Conservation (phyloP, 495 filamentous ascomycete genomes). For the Bombardia bombarda region DNA sequence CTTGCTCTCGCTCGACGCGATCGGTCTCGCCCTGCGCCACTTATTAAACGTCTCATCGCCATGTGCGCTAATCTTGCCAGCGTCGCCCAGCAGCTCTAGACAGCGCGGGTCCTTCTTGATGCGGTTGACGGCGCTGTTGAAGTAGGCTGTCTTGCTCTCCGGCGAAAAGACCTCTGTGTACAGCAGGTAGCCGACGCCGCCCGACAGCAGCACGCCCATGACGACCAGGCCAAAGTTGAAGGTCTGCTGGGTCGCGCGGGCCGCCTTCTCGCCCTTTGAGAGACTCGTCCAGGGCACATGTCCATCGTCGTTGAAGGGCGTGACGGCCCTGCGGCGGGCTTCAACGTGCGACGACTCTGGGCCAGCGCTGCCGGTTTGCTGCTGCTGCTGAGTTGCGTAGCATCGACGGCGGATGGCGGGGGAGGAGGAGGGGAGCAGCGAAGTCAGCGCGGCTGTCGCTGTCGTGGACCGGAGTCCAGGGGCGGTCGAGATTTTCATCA, state of each 20-base stretch:
- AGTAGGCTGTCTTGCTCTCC: slow-evolving; percentile 77
- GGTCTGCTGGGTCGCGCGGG: slow-evolving; percentile 80
- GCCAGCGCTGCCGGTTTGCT: slow-evolving; percentile 5
- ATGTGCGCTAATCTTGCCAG: slow-evolving; percentile 68
- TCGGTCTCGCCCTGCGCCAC: slow-evolving; percentile 78
- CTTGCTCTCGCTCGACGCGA: slow-evolving; percentile 64
- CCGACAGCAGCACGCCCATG: slow-evolving; percentile 70
- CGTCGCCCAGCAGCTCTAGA: slow-evolving; percentile 64
- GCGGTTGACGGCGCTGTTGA: slow-evolving; percentile 76
- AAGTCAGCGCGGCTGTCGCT: background rate
- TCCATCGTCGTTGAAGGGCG: slow-evolving; percentile 74
- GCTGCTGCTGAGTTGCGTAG: slow-evolving; percentile 26
- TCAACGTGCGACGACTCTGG: slow-evolving; percentile 5
- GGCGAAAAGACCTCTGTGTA: slow-evolving; percentile 82
- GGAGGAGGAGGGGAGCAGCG: background rate
- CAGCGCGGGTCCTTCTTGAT: slow-evolving; percentile 66
- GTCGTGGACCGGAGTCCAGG: slow-evolving; percentile 4
- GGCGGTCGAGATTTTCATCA: slow-evolving; percentile 16
- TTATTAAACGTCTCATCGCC: slow-evolving; percentile 76
- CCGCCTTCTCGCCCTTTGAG: slow-evolving; percentile 66
- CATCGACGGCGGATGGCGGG: slow-evolving; percentile 2
- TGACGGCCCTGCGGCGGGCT: slow-evolving; percentile 55
- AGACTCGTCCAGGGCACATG: slow-evolving; percentile 73
- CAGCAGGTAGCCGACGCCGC: slow-evolving; percentile 66
- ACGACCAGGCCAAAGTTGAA: slow-evolving; percentile 77